Base-by-base conservation (phyloP, 108 stramenopile species). In the Nitzschia inconspicua region DNA sequence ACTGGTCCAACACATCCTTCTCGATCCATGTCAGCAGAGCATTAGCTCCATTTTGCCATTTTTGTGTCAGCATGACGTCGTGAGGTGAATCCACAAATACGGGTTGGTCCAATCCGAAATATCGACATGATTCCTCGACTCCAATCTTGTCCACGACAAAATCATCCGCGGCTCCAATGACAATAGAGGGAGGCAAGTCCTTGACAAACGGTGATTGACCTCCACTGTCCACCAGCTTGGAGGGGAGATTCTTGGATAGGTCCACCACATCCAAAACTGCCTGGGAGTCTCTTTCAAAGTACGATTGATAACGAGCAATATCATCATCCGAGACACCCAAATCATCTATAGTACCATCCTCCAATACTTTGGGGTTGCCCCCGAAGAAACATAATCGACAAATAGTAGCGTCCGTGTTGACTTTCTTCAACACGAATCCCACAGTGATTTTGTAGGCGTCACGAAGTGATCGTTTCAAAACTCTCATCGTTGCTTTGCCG, bases 341-440 rank as follows among this genome's bases (percentile, higher is more conserved):
- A 27, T 76, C 77, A 0, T 79, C 72, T 8, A 59, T 53, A 4
- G 42, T 51, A 8, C 72, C 70, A 32, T 73, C 69, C 20, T 42
- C 35, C 14, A 37, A 30, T 6, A 55, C 47, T n/a, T 36, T 37
- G 26, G 57, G 58, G 0, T 49, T 27, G 13, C 75, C 72, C n/a
- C 76, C 80, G 74, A 88, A 88, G 39, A 88, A 88, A 18, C 81
- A 47, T 3, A 79, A 63, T 14, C 80, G 70, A 57, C 82, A 83
- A 1, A 84, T 46, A 0, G 25, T 59, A 11, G 36, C 49, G 54
- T 80, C 43, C 4, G 55, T 47, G 9, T 72, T 43, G 25, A 58
- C 57, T 34, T 60, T 64, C 50, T 88, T 84, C 66, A 88, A 50
- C 7, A 78, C 87, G 18, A 88, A 78, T 11, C 80, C 87, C 18